Evolutionary conservation across 2,329 filamentous ascomycete species (phyloP), one percentile per base, ranked within the genome.

Genomic region (Colletotrichum chrysophilum): DNA sequence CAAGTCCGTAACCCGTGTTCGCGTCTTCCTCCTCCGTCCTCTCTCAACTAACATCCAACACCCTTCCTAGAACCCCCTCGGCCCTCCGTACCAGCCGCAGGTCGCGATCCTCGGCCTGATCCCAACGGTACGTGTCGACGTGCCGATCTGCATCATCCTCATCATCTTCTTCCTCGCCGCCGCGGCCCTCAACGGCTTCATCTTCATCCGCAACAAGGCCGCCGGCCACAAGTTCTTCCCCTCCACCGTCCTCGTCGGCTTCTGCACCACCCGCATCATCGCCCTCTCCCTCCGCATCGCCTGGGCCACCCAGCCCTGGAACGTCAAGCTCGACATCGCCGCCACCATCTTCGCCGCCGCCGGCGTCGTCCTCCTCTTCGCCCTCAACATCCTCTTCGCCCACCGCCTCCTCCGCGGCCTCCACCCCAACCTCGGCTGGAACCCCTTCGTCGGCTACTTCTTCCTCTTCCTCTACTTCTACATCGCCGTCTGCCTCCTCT

Each of bases 331-430:
- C 71, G 87, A 86, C 79, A 89, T 92, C 75, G 91, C 93, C 9
- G 91, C 94, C 5, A 88, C 88, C 78, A 90, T 97, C 80, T 92
- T 97, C 79, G 91, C 95, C 73, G 91, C 92, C 60, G 93, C 94
- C 0, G 95, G 95, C 56, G 92, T 96, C 18, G 82, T 97, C 38
- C 84, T 97, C 9, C 86, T 97, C 30, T 96, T 94, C 83, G 85
- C 96, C 79, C 86, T 95, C 84, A 97, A 98, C 85, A 85, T 97
- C 56, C 86, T 97, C 80, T 94, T 96, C 81, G 85, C 93, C 0
- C 94, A 95, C 84, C 92, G 95, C 61, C 88, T 98, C 30, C 84
- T 97, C 21, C 90, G 95, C 70, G 93, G 94, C 6, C 90, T 91
- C 61, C 94, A 96, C 80, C 94, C 95, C 0, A 81, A 83, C 3